Evolutionary conservation across 768 basidiomycete genomes (phyloP).

Genomic region (Lactifluus hygrophoroides): DNA sequence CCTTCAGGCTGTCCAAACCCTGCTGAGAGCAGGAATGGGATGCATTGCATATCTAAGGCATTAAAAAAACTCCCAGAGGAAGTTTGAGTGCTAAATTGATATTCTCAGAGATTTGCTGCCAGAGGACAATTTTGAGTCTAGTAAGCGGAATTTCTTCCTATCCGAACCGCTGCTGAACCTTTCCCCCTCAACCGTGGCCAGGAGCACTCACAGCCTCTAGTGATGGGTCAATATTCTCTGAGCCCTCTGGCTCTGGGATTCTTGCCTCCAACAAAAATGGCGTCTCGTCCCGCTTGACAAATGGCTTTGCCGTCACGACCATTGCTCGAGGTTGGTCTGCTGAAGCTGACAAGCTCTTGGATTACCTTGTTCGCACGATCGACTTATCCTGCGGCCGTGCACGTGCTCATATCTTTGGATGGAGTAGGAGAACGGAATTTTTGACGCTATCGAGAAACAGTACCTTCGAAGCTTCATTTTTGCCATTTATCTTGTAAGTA

Average conservation of each 20-base stretch:
- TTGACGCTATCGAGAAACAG: conserved; percentile 76
- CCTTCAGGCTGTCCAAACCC: conserved; percentile 59
- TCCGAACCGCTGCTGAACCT: conserved; percentile 4
- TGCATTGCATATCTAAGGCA: conserved; percentile 73
- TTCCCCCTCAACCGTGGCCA: neutral
- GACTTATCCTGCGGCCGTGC: conserved; percentile 13
- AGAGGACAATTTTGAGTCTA: conserved; percentile 59
- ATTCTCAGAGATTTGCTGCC: conserved; percentile 58
- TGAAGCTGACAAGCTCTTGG: conserved; percentile 74
- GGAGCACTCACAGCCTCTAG: conserved; percentile 44
- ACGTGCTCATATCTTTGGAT: neutral
- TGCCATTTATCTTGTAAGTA: conserved; percentile 71
- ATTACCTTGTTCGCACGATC: conserved; percentile 55
- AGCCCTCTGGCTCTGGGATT: conserved; percentile 31
- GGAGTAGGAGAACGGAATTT: conserved; percentile 75
- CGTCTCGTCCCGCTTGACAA: conserved; percentile 36
- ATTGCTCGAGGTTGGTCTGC: conserved; percentile 71
- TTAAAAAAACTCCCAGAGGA: neutral
- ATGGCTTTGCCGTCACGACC: conserved; percentile 63
- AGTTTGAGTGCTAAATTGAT: conserved; percentile 7
- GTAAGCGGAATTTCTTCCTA: neutral
- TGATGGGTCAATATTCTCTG: conserved; percentile 26
- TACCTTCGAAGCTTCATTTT: conserved; percentile 83
- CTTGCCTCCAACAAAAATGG: conserved; percentile 27
- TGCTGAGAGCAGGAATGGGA: conserved; percentile 63